Conservation (phyloP, 257 asterid species). For the Jacaranda copaia region DNA sequence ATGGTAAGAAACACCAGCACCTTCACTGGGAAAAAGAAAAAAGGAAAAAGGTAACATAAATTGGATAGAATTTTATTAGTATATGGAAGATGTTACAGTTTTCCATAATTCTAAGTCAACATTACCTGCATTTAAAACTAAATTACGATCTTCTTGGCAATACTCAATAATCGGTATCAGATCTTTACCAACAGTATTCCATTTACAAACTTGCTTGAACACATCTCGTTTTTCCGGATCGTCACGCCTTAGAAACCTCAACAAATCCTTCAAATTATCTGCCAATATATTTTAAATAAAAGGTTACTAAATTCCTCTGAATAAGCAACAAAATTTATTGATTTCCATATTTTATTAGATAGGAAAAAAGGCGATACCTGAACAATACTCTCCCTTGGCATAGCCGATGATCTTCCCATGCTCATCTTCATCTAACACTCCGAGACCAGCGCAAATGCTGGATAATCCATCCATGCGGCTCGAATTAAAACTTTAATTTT, state of each 20-base stretch:
- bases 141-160: conserved; percentile 75
- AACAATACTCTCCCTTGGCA: conserved; percentile 64
- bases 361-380: conserved; percentile 49
- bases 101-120: conserved; percentile 1
- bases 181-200: conserved; percentile 78
- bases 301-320: background rate
- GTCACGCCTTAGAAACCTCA: conserved; percentile 91
- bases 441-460: conserved; percentile 80
- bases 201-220: conserved; percentile 90
- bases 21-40: conserved; percentile 66
- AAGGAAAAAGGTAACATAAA: background rate
- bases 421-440: conserved; percentile 74
- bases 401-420: conserved; percentile 68
- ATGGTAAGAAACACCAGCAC: conserved; percentile 89
- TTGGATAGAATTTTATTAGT: background rate
- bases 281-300: conserved; percentile 28
- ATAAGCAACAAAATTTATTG: background rate
- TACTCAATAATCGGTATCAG: conserved; percentile 80
- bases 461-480: conserved; percentile 79
- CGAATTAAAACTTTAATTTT: background rate
- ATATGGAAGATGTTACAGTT: background rate
- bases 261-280: conserved; percentile 91
- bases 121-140: conserved; percentile 86
- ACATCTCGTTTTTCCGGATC: conserved; percentile 91
- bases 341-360: background rate